These are phyloP conservation scores for Suillus discolor DNA, from an alignment of 768 basidiomycete genomes.

Conservation along the genomic window DNA sequence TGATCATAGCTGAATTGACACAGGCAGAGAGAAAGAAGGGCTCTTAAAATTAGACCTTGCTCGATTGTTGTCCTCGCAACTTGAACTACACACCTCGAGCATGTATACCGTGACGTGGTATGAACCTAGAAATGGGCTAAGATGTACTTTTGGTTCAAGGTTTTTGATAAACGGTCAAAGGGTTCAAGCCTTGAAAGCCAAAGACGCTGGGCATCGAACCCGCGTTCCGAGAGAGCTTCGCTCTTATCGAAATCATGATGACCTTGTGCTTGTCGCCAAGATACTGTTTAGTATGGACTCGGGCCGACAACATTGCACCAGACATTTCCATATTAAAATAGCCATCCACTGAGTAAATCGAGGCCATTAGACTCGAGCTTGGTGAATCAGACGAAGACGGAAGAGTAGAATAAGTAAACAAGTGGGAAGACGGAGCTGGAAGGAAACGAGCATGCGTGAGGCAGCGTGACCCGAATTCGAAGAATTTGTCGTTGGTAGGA, in stretches of 20 bases:
- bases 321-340: conserved; percentile 57
- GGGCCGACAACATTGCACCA: conserved; percentile 47
- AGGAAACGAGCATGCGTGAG: conserved; percentile 50
- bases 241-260: conserved; percentile 37
- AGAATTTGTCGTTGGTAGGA: conserved; percentile 41
- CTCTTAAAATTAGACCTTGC: conserved; percentile 18
- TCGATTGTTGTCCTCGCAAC: too few species aligned
- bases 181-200: too few species aligned
- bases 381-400: conserved; percentile 56
- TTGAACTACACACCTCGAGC: too few species aligned
- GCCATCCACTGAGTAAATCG: conserved; percentile 45
- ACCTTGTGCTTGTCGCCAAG: conserved; percentile 29
- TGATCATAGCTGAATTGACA: conserved; percentile 47
- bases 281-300: conserved; percentile 50
- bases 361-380: conserved; percentile 50
- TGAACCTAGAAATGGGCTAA: too few species aligned
- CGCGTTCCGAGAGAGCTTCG: conserved; percentile 45
- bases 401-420: conserved; percentile 63
- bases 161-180: too few species aligned
- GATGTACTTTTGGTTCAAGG: too few species aligned
- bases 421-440: conserved; percentile 48
- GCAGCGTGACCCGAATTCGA: conserved; percentile 48
- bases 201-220: conserved; percentile 22
- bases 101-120: too few species aligned
- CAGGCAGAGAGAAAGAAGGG: background rate